These are phyloP conservation scores for Eucalyptus erythrocorys DNA, from an alignment of 345 rosid species.

Conservation along the genomic window DNA sequence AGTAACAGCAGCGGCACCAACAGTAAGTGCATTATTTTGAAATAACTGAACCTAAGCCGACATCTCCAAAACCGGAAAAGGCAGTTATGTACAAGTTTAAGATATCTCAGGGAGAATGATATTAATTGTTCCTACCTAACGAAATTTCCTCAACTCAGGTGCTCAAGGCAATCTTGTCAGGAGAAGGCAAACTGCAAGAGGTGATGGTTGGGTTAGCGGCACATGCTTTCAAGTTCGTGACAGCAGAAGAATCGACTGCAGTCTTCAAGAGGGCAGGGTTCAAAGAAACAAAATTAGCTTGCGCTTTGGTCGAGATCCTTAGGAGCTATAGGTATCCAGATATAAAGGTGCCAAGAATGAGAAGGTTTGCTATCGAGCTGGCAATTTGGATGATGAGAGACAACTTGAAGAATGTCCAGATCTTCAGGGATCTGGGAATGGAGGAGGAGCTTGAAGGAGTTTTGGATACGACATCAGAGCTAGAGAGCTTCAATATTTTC, in stretches of 20 bases:
- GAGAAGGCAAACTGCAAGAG: slow-evolving; percentile 62
- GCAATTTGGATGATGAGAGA: slow-evolving; percentile 74
- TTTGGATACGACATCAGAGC: slow-evolving; percentile 61
- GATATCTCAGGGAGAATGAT: not conserved
- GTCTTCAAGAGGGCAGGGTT: slow-evolving; percentile 30
- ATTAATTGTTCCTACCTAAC: not conserved
- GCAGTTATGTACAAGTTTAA: not conserved
- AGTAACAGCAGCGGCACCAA: slow-evolving; percentile 46
- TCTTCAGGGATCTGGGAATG: slow-evolving; percentile 33
- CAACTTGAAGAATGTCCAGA: slow-evolving; percentile 7
- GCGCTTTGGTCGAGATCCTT: slow-evolving; percentile 32
- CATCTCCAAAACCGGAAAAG: not conserved
- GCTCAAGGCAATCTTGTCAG: slow-evolving; percentile 49
- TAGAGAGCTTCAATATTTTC: slow-evolving; percentile 69
- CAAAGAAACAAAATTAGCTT: slow-evolving; percentile 22
- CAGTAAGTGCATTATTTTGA: slow-evolving; percentile 20
- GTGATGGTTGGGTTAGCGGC: slow-evolving; percentile 62
- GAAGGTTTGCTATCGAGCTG: slow-evolving; percentile 63
- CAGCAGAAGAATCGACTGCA: slow-evolving; percentile 24
- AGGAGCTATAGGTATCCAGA: slow-evolving; percentile 33
- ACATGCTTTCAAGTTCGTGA: slow-evolving; percentile 45
- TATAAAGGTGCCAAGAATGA: slow-evolving; percentile 46
- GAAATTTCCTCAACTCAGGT: slow-evolving; percentile 23
- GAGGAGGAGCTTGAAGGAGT: slow-evolving; percentile 44
- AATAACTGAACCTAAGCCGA: not conserved